Evolutionary conservation across 495 filamentous ascomycete genomes (phyloP), one percentile per base, ranked within the genome.

Genomic region (Aspergillus diversus): DNA sequence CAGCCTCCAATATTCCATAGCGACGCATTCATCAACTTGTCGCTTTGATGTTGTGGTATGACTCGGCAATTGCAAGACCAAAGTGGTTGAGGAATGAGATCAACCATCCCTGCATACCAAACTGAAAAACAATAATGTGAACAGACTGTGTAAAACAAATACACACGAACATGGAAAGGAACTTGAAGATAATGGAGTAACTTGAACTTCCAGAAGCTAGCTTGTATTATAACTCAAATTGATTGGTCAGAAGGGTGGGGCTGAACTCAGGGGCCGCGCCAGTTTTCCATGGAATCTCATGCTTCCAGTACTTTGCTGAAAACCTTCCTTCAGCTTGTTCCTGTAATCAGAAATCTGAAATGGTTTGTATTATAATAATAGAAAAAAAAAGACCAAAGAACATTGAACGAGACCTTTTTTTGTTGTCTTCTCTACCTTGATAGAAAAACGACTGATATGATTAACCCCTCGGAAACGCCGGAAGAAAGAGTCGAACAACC

Each of bases 191-290:
- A n/a, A n/a, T 33, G 37, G 17, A 31, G 21, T 27, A 27, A 27
- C 21, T 2, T 27, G 21, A 27, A 27, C 21, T 27, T 27, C 21
- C 21, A 27, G 21, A 27, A 27, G 21, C 21, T 27, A 2, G 11
- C 39, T 12, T 43, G 39, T 43, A 33, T 12, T 55, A 15, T 48
- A 27, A 37, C 33, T 31, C 7, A 46, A 46, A 32, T 11, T 27
- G 9, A 61, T 61, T 61, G 59, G 59, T 12, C n/a, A 21, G 51
- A 7, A 9, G 15, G 27, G 7, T 60, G 57, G 66, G 66, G 59
- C 60, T 59, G 35, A 50, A 63, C 53, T 69, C 66, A 69, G 66
- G 66, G 66, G 66, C 62, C 63, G 66, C 49, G 46, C 51, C 59
- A 16, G 51, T 32, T 46, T 64, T 63, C 63, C 66, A 63, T 63